Base-by-base conservation (phyloP, 2,329 filamentous ascomycete species). In the Tolypocladium cylindrosporum region DNA sequence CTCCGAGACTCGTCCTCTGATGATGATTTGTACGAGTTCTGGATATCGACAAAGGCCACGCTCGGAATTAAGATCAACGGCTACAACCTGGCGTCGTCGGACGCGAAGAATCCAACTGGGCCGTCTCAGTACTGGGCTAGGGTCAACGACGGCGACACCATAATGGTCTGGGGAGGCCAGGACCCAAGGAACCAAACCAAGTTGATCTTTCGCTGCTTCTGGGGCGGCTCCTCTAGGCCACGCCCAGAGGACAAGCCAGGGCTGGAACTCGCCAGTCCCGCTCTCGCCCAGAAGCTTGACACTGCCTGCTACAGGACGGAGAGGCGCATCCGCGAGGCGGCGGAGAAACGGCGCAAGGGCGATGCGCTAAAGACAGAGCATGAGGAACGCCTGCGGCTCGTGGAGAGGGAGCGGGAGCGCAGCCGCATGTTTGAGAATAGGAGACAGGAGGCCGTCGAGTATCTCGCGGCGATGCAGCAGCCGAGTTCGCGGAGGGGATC, bases 11-110 rank as follows among this genome's bases (percentile, higher is more conserved):
- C 72, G 19, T 42, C 61, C 1, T 62, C 63, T 5, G 71, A 78
- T 58, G 71, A 79, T 2, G 80, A 83, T 14, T 76, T 86, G 2
- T 86, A 86, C 64, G 80, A 83, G 4, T 88, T 91, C 61, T 87
- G 84, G 68, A 85, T 97, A 55, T 87, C 88, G 1, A 95, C 91
- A 4, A 91, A 91, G 65, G 88, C 90, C 4, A 87, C 85, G 8
- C 77, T 79, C 36, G 90, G 90, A 24, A 90, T 97, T 61, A 80
- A 77, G 63, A 79, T 97, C 67, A 97, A 97, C 66, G 85, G 83
- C 36, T 79, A 83, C n/a, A 76, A 78, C 45, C 74, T 97, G 31
- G 75, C 71, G 1, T 82, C 84, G 2, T 75, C 82, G 43, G 77
- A 85, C 42, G 68, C 77, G 10, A 80, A 80, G 60, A 78, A 82